Conservation (phyloP, 331 rosid species). For the Ulmus americana region DNA sequence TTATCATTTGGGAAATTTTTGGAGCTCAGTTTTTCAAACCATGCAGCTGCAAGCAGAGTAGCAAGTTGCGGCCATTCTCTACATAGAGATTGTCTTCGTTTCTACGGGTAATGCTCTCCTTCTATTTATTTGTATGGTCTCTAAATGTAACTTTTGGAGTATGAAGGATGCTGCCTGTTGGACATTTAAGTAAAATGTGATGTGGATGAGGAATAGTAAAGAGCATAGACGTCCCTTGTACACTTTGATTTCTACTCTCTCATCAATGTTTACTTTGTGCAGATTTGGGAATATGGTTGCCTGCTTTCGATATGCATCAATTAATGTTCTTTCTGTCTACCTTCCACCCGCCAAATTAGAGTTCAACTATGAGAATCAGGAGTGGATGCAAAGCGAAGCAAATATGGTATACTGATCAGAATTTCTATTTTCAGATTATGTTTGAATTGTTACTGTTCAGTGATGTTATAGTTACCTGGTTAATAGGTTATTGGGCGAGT, state of each 20-base stretch:
- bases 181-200: not conserved
- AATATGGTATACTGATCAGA: constrained; percentile 56
- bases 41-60: constrained; percentile 95
- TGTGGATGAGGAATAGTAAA: not conserved
- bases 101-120: constrained; percentile 59
- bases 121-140: not conserved
- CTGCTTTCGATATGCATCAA: constrained; percentile 95
- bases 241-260: not conserved
- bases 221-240: not conserved
- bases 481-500: constrained; percentile 72
- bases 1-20: constrained; percentile 93
- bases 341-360: constrained; percentile 75
- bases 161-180: not conserved
- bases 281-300: constrained; percentile 96
- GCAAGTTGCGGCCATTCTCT: constrained; percentile 99
- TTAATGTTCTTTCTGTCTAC: constrained; percentile 82
- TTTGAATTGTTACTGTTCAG: constrained; percentile 2
- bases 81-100: constrained; percentile 96
- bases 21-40: constrained; percentile 99
- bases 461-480: constrained; percentile 29
- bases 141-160: not conserved
- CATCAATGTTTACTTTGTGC: constrained; percentile 15
- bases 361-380: constrained; percentile 63
- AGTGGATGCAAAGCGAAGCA: constrained; percentile 80
- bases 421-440: constrained; percentile 9